These are phyloP conservation scores for Chamaecrista fasciculata DNA, from an alignment of 306 rosid genomes.

Conservation along the genomic window DNA sequence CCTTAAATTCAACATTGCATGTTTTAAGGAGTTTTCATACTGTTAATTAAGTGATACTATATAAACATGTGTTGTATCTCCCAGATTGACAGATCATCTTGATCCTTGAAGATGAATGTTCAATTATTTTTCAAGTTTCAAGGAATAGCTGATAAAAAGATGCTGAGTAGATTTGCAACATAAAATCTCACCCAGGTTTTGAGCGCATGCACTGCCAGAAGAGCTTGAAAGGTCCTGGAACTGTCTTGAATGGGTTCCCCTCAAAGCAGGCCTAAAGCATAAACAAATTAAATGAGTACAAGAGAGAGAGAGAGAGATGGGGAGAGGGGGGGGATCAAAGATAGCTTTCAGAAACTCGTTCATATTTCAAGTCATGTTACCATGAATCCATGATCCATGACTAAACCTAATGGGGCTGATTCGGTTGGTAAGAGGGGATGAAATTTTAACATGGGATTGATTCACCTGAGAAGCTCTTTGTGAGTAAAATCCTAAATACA, in stretches of 20 bases:
- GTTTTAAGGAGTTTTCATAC: no score
- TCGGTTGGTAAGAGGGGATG: not conserved
- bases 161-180: not conserved
- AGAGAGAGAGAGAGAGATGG: no score
- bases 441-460: no score
- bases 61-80: no score
- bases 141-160: not conserved
- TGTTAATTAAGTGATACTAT: no score
- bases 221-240: constrained; percentile 98
- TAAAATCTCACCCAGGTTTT: constrained; percentile 46
- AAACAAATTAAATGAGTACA: not conserved
- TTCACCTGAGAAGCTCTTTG: not conserved
- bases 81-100: not conserved
- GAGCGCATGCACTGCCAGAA: constrained; percentile 97
- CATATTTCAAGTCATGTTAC: not conserved
- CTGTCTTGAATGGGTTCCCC: constrained; percentile 94
- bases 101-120: not conserved
- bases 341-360: constrained; percentile 17
- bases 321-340: no score
- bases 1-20: no score
- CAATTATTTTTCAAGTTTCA: not conserved
- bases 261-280: constrained; percentile 81
- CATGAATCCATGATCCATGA: not conserved
- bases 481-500: not conserved
- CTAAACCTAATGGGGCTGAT: not conserved